Base-by-base conservation (phyloP, 164 flowering plant species). In the Magnolia kwangsiensis region DNA sequence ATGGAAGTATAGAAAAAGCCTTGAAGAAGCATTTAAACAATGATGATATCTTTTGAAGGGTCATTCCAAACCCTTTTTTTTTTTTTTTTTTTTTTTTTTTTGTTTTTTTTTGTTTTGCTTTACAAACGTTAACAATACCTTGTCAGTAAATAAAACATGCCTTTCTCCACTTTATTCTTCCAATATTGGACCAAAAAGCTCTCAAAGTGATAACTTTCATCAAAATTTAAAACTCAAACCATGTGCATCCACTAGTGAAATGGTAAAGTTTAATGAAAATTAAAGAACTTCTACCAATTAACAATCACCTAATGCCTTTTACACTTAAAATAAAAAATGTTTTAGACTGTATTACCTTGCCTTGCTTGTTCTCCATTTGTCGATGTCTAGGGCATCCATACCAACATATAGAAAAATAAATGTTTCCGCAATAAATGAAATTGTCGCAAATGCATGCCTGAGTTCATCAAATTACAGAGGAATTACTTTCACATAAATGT, bases 311-410 rank as follows among this genome's bases (percentile, higher is more conserved):
- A 31, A 7, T 29, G n/a, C 50, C 51, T 67, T 65, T 9, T 18
- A 29, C 4, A 18, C 29, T 68, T 31, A 6, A 29, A 31, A 18
- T 68, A 18, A 66, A 21, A 66, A 29, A 14, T 16, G 31, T 1
- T 16, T 14, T 20, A 68, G n/a, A 68, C 16, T 16, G 71, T 31
- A 13, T 68, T n/a, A 74, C 75, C 75, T 74, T 61, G 75, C 75
- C 5, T 74, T 74, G 69, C 75, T 74, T 45, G 50, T 50, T 61
- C 20, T 74, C 98, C 98, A 93, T 78, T 91, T 93, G 78, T 91
- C 96, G 73, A 93, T 88, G 84, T 93, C 98, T 84, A 93, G 78
- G 16, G 98, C 98, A 87, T 93, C 98, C 98, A 93, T 93, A 6
- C 98, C 98, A 51, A 93, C 98, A 80, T 91, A 93, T 8, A 91